Evolutionary conservation across 371 early-diverging fungal genomes (phyloP).

Genomic region (Mucor velutinosus): DNA sequence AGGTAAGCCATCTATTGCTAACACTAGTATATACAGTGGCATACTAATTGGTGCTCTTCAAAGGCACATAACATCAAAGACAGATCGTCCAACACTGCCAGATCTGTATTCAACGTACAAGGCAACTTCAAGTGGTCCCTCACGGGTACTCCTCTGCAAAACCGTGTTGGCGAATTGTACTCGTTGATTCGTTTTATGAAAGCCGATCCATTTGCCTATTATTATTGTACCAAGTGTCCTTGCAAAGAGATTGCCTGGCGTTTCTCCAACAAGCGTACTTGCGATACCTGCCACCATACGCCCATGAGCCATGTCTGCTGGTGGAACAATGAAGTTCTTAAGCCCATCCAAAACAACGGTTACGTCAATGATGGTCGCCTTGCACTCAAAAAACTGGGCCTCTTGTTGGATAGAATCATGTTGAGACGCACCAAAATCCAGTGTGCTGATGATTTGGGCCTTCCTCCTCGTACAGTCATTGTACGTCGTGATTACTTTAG

Average conservation of each 20-base stretch:
- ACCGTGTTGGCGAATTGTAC: constrained; percentile 96
- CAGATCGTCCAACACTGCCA: constrained; percentile 86
- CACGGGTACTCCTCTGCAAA: constrained; percentile 98
- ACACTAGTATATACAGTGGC: not conserved
- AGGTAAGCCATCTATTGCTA: constrained; percentile 34
- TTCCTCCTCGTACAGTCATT: constrained; percentile 87
- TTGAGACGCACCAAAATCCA: constrained; percentile 92
- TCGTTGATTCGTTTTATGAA: constrained; percentile 90
- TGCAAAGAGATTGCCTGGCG: constrained; percentile 86
- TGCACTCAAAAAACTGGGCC: constrained; percentile 78
- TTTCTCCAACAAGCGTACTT: constrained; percentile 65
- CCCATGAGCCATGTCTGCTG: constrained; percentile 88
- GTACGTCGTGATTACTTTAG: constrained; percentile 86
- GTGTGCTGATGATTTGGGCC: constrained; percentile 88
- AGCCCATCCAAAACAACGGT: constrained; percentile 88
- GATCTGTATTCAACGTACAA: constrained; percentile 82
- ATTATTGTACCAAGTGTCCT: constrained; percentile 86
- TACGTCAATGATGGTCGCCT: constrained; percentile 65
- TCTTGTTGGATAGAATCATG: constrained; percentile 90
- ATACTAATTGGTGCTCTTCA: not conserved
- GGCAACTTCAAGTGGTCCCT: constrained; percentile 84
- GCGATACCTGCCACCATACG: constrained; percentile 79
- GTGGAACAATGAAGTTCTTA: constrained; percentile 96
- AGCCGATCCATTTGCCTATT: constrained; percentile 76
- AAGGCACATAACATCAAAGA: constrained; percentile 96